phyloP scores from a whole-genome alignment of 306 rosid species.

The Cicer pinnatifidum region DNA sequence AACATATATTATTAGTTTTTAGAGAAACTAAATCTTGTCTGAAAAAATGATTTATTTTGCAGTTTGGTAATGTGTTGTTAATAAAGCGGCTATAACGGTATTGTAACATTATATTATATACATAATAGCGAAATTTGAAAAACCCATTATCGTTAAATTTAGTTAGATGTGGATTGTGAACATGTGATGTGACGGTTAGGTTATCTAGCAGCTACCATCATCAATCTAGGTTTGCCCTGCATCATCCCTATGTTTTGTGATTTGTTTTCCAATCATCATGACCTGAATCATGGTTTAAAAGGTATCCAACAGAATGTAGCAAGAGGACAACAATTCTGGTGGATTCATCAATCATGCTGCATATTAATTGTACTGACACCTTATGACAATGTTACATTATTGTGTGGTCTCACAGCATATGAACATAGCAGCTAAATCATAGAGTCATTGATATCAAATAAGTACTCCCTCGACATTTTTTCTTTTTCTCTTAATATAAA shows the following conservation, averaged over 20 bases:
- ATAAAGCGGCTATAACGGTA: too few species aligned
- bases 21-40: constrained; percentile 15
- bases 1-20: too few species aligned
- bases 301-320: background rate
- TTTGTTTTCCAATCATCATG: constrained; percentile 21
- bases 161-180: background rate
- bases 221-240: constrained; percentile 6
- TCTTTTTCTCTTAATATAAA: too few species aligned
- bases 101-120: too few species aligned
- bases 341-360: background rate
- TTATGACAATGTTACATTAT: background rate
- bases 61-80: background rate
- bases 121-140: too few species aligned
- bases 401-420: constrained; percentile 5
- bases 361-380: constrained; percentile 6
- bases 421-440: too few species aligned
- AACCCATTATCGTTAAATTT: too few species aligned
- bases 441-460: too few species aligned
- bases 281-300: constrained; percentile 4
- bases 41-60: background rate
- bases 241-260: background rate
- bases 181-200: constrained; percentile 1
- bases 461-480: too few species aligned
- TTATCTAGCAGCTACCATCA: background rate
- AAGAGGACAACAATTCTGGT: background rate